Percentiles rank a stretch among this genome's conserved stretches.
Conservation (phyloP, 129 eudicot genomes). For the Deinandra increscens region DNA sequence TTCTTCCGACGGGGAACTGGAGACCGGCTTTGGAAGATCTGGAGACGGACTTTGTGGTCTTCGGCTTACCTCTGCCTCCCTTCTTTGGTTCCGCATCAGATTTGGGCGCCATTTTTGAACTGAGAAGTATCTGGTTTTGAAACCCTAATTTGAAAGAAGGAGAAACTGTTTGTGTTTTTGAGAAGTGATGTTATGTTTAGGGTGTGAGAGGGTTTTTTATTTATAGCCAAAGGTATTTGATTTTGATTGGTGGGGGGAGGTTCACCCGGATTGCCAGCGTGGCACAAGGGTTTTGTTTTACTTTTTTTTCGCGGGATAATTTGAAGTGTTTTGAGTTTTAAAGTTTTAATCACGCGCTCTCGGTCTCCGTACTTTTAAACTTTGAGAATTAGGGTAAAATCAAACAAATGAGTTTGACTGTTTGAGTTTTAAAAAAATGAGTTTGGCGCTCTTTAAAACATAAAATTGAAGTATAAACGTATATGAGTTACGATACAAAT, state of each 20-base stretch:
- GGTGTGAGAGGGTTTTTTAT: not conserved
- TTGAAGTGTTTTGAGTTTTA: not conserved
- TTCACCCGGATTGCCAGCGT: conserved; percentile 11
- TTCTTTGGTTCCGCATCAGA: conserved; percentile 11
- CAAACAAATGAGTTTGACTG: too few species aligned
- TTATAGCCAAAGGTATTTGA: conserved; percentile 7
- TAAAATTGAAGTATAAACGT: too few species aligned
- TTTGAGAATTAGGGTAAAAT: too few species aligned
- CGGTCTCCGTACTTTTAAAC: not conserved
- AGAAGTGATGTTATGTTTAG: not conserved
- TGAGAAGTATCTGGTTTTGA: not conserved
- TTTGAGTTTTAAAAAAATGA: too few species aligned
- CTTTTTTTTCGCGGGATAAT: not conserved
- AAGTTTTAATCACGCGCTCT: conserved; percentile 1
- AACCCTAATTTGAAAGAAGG: conserved; percentile 17
- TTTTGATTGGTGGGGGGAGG: not conserved
- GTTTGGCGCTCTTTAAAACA: too few species aligned
- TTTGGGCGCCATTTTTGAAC: not conserved
- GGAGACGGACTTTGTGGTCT: conserved; percentile 2
- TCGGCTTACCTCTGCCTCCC: conserved; percentile 22
- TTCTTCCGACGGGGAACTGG: not conserved
- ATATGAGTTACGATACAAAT: too few species aligned
- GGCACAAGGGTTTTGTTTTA: not conserved
- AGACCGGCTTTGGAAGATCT: conserved; percentile 18
- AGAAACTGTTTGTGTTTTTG: not conserved